Evolutionary conservation across 306 rosid genomes (phyloP), one percentile per base, ranked within the genome.

Genomic region (Castanea mollissima): DNA sequence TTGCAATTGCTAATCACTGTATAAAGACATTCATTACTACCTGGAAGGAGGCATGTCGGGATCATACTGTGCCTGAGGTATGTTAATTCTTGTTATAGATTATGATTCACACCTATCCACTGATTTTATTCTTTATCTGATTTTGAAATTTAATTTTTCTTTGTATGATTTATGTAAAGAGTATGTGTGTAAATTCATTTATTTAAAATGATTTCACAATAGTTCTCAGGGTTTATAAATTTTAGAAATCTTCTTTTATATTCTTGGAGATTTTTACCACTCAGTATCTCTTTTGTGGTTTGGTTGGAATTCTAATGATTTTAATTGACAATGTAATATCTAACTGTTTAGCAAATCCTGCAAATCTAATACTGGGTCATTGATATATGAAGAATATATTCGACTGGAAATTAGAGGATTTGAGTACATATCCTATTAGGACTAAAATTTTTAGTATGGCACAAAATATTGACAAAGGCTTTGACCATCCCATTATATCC

Each of bases 21-120:
- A 76, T 89, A 89, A 86, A 80, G 83, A 84, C 80, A 85, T 94
- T 92, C 75, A 82, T 92, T 78, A 58, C 91, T 78, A 90, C 93
- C 13, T 92, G 97, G 99, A 91, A 92, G 91, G 95, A 89, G 62
- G 84, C 88, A 49, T 94, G 99, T 84, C 44, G 11, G 23, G 86
- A 85, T 72, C 76, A 75, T 73, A 75, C 54, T 1, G 85, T 84
- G 74, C 57, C 76, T 6, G 87, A 90, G 97, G 99, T 94, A 85
- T 69, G 90, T 76, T 69, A 57, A 34, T 54, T 78, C 65, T 74
- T 71, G 31, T 67, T 55, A 57, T 12, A 1, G 41, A 51, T 31
- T 23, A 29, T 57, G 35, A 25, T 23, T 51, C 27, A 25, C 31
- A 69, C n/a, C 52, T 41, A 4, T 35, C 74, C 51, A 12, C 10